Evolutionary conservation across 768 basidiomycete species (phyloP).

Genomic region (Boletus vinaceobasis): DNA sequence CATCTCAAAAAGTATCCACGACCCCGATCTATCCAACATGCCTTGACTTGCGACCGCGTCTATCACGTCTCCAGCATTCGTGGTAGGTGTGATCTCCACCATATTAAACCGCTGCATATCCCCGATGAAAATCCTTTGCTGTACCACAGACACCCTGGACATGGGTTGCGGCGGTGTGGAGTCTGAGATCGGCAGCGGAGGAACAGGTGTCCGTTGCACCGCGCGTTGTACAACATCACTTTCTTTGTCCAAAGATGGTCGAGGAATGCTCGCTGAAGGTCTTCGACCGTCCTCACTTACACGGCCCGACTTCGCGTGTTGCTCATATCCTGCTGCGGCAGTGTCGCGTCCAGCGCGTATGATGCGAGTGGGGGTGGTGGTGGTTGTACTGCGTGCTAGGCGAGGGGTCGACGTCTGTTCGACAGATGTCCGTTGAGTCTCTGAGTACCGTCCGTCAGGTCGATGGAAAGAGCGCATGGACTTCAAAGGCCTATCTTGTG

Average conservation of each 20-base stretch:
- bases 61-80: conserved; percentile 72
- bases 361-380: conserved; percentile 12
- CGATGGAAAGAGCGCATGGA: conserved; percentile 63
- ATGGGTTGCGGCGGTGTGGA: conserved; percentile 31
- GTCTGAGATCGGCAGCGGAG: conserved; percentile 36
- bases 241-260: conserved; percentile 24
- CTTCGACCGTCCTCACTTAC: conserved; percentile 27
- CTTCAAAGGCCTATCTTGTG: conserved; percentile 36
- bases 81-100: conserved; percentile 65
- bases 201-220: conserved; percentile 35
- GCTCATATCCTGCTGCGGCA: conserved; percentile 16
- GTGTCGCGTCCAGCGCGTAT: conserved; percentile 17
- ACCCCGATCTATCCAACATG: conserved; percentile 58
- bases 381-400: conserved; percentile 38
- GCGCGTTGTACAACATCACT: conserved; percentile 22
- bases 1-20: conserved; percentile 90
- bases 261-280: conserved; percentile 17
- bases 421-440: conserved; percentile 33
- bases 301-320: conserved; percentile 15
- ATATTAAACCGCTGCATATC: conserved; percentile 73
- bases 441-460: conserved; percentile 34
- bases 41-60: conserved; percentile 63
- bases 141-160: conserved; percentile 37
- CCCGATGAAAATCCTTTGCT: conserved; percentile 75
- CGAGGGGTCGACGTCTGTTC: conserved; percentile 29